A percentile compares a stretch with the other conserved stretches of the same genome.
phyloP scores from a whole-genome alignment of 148 eudicot genomes.

The Rhododendron henanense region DNA sequence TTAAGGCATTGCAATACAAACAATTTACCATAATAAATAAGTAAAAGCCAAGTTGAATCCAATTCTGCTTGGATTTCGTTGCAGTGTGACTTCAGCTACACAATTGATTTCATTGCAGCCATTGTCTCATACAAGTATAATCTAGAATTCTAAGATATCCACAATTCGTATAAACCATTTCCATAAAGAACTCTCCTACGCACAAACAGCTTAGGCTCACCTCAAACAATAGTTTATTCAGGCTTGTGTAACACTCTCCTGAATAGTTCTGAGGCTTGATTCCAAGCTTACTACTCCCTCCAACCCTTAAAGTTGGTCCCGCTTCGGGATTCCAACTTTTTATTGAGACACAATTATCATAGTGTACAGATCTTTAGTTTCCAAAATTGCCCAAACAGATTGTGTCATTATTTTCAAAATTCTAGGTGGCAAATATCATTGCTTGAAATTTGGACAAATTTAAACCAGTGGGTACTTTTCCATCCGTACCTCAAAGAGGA shows the following conservation, averaged over 20 bases:
- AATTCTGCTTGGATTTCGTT: background rate
- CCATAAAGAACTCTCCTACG: background rate
- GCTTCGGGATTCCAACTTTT: background rate
- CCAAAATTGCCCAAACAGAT: background rate
- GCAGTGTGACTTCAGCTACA: background rate
- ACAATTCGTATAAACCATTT: background rate
- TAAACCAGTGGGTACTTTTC: too few relatives aligned
- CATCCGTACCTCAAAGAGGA: too few relatives aligned
- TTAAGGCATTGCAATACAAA: background rate
- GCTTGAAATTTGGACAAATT: background rate
- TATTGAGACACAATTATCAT: background rate
- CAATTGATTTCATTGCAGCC: background rate
- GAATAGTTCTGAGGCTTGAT: background rate
- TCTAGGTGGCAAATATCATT: background rate
- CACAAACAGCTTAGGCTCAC: background rate
- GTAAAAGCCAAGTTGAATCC: background rate
- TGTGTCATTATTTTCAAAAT: background rate
- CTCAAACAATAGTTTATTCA: background rate
- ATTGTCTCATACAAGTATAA: background rate
- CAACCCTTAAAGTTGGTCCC: too few relatives aligned
- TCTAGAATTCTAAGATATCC: too few relatives aligned
- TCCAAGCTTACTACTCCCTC: background rate
- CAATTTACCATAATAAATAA: background rate
- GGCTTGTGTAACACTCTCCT: background rate
- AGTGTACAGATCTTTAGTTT: background rate